Evolutionary conservation across 495 filamentous ascomycete genomes (phyloP).

Genomic region (Letharia columbiana): DNA sequence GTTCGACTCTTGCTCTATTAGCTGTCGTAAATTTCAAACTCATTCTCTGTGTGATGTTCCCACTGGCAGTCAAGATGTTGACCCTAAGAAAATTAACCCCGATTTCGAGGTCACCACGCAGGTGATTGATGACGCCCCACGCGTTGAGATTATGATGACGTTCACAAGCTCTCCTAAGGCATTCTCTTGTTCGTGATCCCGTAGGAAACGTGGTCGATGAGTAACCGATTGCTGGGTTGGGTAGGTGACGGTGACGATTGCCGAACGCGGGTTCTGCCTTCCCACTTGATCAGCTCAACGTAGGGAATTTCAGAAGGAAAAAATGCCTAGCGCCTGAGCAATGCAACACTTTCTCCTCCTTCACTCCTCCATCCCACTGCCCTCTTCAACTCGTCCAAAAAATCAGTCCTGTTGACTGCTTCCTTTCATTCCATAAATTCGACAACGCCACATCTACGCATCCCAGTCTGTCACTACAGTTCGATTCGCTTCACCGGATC

Average conservation of each 20-base stretch:
- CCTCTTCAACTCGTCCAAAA: background rate
- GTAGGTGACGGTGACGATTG: background rate
- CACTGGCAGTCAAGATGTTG: background rate
- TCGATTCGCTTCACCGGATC: background rate
- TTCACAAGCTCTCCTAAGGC: background rate
- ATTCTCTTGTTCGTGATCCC: background rate
- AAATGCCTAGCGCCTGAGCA: background rate
- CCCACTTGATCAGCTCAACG: background rate
- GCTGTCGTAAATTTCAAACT: conserved; percentile 5
- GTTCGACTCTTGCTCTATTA: conserved; percentile 54
- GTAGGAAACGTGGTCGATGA: background rate
- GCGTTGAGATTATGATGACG: background rate
- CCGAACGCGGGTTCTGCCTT: conserved; percentile 11
- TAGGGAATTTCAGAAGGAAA: background rate
- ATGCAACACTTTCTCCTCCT: conserved; percentile 6
- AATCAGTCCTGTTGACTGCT: background rate
- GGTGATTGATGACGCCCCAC: background rate
- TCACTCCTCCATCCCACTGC: background rate
- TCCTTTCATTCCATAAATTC: background rate
- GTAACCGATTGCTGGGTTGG: background rate
- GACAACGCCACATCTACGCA: background rate
- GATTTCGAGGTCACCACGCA: background rate
- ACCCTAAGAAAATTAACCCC: background rate
- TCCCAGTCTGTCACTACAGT: conserved; percentile 7
- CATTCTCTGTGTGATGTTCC: background rate